Evolutionary conservation across 2,329 filamentous ascomycete genomes (phyloP).

Genomic region (Arthrobotrys sphaeroides): DNA sequence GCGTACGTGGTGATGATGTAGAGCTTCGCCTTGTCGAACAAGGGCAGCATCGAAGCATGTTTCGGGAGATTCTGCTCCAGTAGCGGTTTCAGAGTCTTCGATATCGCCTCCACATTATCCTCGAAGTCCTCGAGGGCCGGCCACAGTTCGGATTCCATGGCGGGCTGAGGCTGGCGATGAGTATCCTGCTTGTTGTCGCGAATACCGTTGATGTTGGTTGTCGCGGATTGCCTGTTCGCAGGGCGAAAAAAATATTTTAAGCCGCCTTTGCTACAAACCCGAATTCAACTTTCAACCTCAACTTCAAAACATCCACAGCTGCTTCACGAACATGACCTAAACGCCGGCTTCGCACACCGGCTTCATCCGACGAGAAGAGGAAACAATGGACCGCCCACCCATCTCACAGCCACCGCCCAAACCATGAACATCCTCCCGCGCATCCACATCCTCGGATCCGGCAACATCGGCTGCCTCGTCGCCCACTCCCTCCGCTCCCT

Average conservation of each 20-base stretch:
- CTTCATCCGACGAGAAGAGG: conserved; percentile 58
- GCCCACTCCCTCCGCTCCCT: conserved; percentile 75
- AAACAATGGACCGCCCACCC: conserved; percentile 60
- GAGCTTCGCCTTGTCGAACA: conserved; percentile 95
- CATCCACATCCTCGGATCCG: conserved; percentile 81
- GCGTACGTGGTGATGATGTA: conserved; percentile 88
- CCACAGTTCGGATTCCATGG: conserved; percentile 66
- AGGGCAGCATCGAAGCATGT: conserved; percentile 78
- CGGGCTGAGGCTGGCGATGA: not conserved
- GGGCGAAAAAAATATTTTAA: conserved; percentile 46
- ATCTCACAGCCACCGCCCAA: conserved; percentile 58
- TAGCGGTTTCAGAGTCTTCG: conserved; percentile 78
- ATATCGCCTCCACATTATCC: conserved; percentile 79
- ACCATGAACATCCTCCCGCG: conserved; percentile 61
- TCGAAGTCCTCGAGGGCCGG: conserved; percentile 78
- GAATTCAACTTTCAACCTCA: not conserved
- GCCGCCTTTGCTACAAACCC: conserved; percentile 24
- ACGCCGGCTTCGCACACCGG: not conserved
- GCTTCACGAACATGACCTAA: conserved; percentile 6
- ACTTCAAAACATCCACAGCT: not conserved
- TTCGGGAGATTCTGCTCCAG: conserved; percentile 72
- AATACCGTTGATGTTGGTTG: not conserved
- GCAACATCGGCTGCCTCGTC: conserved; percentile 82
- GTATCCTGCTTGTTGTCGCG: not conserved
- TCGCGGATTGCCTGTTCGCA: not conserved